These are phyloP conservation scores for Lonicera japonica DNA, from an alignment of 129 eudicot species.

Conservation along the genomic window DNA sequence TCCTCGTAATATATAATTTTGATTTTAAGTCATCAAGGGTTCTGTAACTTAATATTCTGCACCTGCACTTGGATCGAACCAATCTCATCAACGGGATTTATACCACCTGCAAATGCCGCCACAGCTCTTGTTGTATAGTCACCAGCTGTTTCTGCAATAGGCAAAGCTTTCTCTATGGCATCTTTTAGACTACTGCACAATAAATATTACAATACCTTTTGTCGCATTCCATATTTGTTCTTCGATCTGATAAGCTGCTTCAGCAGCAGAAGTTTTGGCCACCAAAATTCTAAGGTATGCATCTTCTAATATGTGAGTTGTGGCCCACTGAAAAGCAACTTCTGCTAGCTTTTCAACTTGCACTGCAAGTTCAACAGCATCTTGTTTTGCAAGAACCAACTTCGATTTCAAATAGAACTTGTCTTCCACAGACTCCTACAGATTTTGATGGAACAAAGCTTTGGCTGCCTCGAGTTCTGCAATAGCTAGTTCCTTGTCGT, in stretches of 20 bases:
- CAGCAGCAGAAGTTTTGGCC: conserved; percentile 37
- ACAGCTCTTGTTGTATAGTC: conserved; percentile 20
- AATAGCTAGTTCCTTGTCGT: conserved; percentile 33
- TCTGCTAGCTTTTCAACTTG: conserved; percentile 41
- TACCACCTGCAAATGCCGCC: conserved; percentile 14
- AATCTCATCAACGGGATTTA: conserved; percentile 18
- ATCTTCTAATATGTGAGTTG: conserved; percentile 35
- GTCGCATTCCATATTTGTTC: conserved; percentile 27
- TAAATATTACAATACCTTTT: conserved; percentile 19
- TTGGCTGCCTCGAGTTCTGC: conserved; percentile 42
- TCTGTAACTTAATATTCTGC: conserved; percentile 27
- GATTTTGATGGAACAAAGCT: conserved; percentile 21
- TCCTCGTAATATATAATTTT: conserved; percentile 13
- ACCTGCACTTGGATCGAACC: conserved; percentile 16
- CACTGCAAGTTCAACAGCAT: conserved; percentile 42
- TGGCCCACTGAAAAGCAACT: conserved; percentile 38
- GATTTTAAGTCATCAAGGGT: conserved; percentile 17
- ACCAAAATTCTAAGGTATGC: conserved; percentile 27
- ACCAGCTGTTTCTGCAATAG: conserved; percentile 30
- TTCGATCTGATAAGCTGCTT: conserved; percentile 37
- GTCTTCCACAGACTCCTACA: conserved; percentile 29
- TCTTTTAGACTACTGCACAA: conserved; percentile 25
- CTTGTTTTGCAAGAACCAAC: conserved; percentile 38
- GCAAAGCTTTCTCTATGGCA: conserved; percentile 33
- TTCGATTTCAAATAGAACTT: conserved; percentile 30